Evolutionary conservation across 2,329 filamentous ascomycete species (phyloP), one percentile per base, ranked within the genome.

Genomic region (Apiospora malaysiana): DNA sequence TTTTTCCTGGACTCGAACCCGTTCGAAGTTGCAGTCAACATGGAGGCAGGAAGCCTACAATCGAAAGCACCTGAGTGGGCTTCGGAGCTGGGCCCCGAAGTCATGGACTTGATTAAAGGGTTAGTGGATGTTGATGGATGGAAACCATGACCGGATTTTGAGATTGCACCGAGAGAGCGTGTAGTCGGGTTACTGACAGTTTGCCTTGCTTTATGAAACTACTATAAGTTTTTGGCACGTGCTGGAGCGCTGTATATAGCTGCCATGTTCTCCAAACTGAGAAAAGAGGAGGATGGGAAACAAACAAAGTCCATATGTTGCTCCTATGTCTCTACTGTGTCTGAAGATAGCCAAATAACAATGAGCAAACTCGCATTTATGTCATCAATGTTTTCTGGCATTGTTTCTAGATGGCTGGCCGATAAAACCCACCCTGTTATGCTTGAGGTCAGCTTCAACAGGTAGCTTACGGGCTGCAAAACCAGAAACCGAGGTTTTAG

Each of bases 31-130:
- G 40, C 43, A 27, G 21, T 65, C 66, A 47, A 27, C 68, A 4
- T 56, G 42, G n/a, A 46, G 12, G 63, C 21, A 45, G 70, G 69
- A 40, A 14, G n/a, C 37, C 0, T 27, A 5, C 42, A 45, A 21
- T 18, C 69, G 6, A 67, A 51, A 4, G 76, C 78, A 25, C 76
- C 77, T 12, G 75, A 72, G 27, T 79, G 78, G 78, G 32, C 78
- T 8, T 73, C 75, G 1, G 77, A 77, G 47, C 75, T 77, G 51
- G 74, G 79, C n/a, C 71, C 76, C 0, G 75, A 76, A 37, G 56
- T 79, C 10, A 74, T 79, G 43, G 65, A 78, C 18, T 74, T 74
- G 67, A 74, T 63, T 32, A 63, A 63, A 18, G 56, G 56, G 6
- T 40, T 63, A 10, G 56, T 63, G 32, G 56, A 63, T 21, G 56